Evolutionary conservation across 2,329 filamentous ascomycete genomes (phyloP), one percentile per base, ranked within the genome.

Genomic region (Clonostachys solani): DNA sequence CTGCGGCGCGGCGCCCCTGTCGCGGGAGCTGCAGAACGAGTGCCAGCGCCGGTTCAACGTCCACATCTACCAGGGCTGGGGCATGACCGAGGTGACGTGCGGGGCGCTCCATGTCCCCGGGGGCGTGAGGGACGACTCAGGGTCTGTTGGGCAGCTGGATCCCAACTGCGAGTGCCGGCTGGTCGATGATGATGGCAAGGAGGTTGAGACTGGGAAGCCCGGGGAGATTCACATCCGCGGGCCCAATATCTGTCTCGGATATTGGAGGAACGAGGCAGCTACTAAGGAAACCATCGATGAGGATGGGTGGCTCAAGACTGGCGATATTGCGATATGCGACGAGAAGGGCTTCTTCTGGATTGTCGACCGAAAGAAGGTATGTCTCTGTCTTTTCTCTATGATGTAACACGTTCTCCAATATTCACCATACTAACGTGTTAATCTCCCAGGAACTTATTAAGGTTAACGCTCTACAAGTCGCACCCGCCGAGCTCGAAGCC

Each of bases 271-370:
- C 52, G 72, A 75, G 2, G 67, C 71, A 16, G 78, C 78, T 3
- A 83, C 80, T 0, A 62, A 53, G 36, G 76, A 80, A 47, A 72
- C 68, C 3, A 47, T 80, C 15, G 74, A 72, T 5, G 42, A 54
- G 1, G 75, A 80, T 42, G 75, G 77, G 1, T 84, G 80, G 77
- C 60, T 84, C 48, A 77, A 71, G 59, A 84, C 81, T 1, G 81
- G 81, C 0, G 81, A 83, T 55, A 63, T 81, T 44, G 77, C 73
- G 1, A 66, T 74, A 40, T 63, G 69, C 43, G 69, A 81, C 48
- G 51, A 72, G 44, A 56, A 73, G 4, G 69, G 69, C 8, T 60
- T 69, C 47, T 69, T 82, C 49, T 77, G 62, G 68, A 65, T 66
- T 18, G 64, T 66, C 3, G 60, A 73, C 55, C 66, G 80, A 19